Evolutionary conservation across 345 rosid genomes (phyloP), one percentile per base, ranked within the genome.

Genomic region (Cardamine chenopodiifolia): DNA sequence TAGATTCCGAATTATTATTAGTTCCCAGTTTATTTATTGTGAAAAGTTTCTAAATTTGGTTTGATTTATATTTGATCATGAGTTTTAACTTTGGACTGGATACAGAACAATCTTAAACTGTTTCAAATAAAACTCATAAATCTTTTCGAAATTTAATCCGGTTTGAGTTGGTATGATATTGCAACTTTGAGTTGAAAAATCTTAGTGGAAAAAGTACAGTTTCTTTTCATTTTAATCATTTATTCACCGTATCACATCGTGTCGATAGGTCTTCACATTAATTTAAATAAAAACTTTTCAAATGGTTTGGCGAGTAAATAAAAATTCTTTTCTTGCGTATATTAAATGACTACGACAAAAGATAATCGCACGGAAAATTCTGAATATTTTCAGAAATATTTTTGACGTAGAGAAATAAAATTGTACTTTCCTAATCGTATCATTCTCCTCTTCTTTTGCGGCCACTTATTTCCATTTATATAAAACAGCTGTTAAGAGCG

Each of bases 191-290:
- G 25, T 23, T 23, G n/a, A 44, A 10, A 40, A 8, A 61, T 25
- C 66, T 14, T 20, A 12, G 6, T 37, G 18, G 25, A 1, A 23
- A n/a, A 54, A 53, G 12, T 10, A 6, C 25, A 22, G 8, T 54
- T n/a, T 49, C 20, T 8, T 66, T 13, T 8, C 19, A 31, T 17
- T 42, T 28, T 12, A 18, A 40, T 25, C 0, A 18, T 48, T 62
- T 25, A 2, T 35, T 35, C 37, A 53, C 64, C 55, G 14, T 56
- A 42, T 19, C 3, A 56, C 20, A 2, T n/a, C 3, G 14, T 71
- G 60, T 61, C 52, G 68, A 68, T 60, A 39, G 67, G 66, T 47
- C 26, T 47, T 70, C 6, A 32, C 23, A 20, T 70, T 56, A 34
- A 18, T 2, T 34, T 13, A 35, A 56, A 20, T 17, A 8, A 31